Percentiles rank a stretch among this genome's conserved stretches.
Conservation (phyloP, 2,329 filamentous ascomycete genomes). For the Ceratocystis huliohia region DNA sequence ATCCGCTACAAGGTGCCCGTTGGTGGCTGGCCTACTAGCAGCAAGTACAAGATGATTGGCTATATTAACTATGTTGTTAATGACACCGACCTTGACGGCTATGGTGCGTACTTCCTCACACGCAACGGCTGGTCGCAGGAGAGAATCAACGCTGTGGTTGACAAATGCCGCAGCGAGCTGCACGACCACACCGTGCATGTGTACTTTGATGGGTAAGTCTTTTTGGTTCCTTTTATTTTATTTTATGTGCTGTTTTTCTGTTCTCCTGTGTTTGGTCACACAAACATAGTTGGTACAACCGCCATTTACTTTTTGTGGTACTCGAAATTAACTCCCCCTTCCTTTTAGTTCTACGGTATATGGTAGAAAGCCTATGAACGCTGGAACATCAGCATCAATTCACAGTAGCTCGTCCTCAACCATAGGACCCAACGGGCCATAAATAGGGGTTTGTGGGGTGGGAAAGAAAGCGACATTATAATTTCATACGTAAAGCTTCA, state of each 20-base stretch:
- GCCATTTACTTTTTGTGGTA: neutral
- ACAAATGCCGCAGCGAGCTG: constrained; percentile 28
- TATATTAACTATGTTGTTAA: constrained; percentile 29
- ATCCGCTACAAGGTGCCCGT: constrained; percentile 28
- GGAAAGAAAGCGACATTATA: neutral
- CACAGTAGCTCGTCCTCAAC: constrained; percentile 14
- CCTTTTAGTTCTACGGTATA: constrained; percentile 8
- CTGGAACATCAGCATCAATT: neutral
- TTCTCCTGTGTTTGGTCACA: neutral
- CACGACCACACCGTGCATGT: constrained; percentile 29
- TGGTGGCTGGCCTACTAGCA: constrained; percentile 36
- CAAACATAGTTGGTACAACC: neutral
- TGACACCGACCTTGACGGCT: constrained; percentile 27
- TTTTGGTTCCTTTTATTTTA: neutral
- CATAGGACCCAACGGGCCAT: constrained; percentile 6
- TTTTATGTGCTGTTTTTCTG: neutral
- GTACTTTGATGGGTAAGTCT: constrained; percentile 31
- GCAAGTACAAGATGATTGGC: constrained; percentile 35
- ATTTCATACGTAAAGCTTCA: constrained; percentile 5
- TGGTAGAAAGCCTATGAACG: constrained; percentile 13
- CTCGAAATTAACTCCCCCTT: neutral
- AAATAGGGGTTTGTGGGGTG: neutral
- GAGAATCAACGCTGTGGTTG: constrained; percentile 28
- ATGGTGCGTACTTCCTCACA: constrained; percentile 32
- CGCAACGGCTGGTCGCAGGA: constrained; percentile 29